Evolutionary conservation across 345 rosid genomes (phyloP), one percentile per base, ranked within the genome.

Genomic region (Dipteronia dyeriana): DNA sequence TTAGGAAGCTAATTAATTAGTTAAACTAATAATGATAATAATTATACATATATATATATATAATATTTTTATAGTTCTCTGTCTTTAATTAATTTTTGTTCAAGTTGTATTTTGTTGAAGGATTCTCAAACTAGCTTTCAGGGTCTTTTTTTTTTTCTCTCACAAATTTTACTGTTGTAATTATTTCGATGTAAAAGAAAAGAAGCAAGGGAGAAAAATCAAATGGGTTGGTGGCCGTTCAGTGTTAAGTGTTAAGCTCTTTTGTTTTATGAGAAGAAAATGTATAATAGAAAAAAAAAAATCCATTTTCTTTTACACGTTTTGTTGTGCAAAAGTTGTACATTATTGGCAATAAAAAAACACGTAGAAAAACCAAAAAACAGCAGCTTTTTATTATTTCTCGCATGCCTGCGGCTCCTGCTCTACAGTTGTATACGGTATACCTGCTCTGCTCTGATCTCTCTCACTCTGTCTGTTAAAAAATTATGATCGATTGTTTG

Each of bases 391-490:
- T 26, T 68, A 14, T 67, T 57, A 64, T 41, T 19, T 72, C 71
- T 67, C 22, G 73, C 76, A 75, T 77, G 83, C 82, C 76, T 75
- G 80, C 66, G 19, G 70, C 66, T 75, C 64, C 70, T 69, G 45
- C 65, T 57, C 12, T n/a, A 5, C 14, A 22, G 62, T 57, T n/a
- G 23, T 57, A 7, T 57, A 57, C 38, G 38, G 38, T n/a, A 19
- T 57, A 7, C 57, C 7, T 12, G 19, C 38, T 34, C 0, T 4
- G 34, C 3, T 4, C 10, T 54, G n/a, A n/a, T n/a, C 23, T 29
- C 26, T 8, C 17, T 70, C 41, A 13, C 53, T 41, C 34, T 13
- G 31, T 38, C 8, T 13, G 11, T 57, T 57, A 38, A 11, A 31
- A 59, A 26, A 61, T 23, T 9, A 14, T 45, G 43, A 62, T 34